phyloP scores from a whole-genome alignment of 148 eudicot genomes.

The Chenopodium formosanum region DNA sequence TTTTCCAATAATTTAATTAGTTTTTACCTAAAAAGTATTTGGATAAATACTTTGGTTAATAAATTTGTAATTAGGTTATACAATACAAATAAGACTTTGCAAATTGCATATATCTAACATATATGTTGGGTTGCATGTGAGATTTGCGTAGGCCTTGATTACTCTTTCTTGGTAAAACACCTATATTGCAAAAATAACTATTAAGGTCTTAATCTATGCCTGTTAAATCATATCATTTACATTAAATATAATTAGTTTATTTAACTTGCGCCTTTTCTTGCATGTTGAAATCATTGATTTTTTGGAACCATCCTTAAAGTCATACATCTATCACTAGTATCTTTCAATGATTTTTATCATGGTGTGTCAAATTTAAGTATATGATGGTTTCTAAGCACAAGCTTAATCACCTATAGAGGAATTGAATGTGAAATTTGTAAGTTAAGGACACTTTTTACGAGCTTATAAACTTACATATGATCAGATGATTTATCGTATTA shows the following conservation, averaged over 20 bases:
- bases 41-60: slow-evolving; percentile 1
- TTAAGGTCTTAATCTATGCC: slow-evolving; percentile 17
- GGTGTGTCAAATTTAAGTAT: background rate
- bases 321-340: background rate
- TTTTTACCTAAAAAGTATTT: background rate
- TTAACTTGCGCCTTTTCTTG: background rate
- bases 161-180: slow-evolving; percentile 9
- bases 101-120: slow-evolving; percentile 5
- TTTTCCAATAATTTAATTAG: background rate
- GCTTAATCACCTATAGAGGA: background rate
- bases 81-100: background rate
- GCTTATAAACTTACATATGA: no score
- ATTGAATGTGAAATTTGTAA: background rate
- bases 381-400: no score
- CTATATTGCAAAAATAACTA: background rate
- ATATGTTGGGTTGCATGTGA: slow-evolving; percentile 36
- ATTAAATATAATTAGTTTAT: background rate
- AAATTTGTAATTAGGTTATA: background rate
- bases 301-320: slow-evolving; percentile 12
- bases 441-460: no score
- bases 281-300: slow-evolving; percentile 12
- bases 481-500: no score
- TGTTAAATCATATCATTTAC: slow-evolving; percentile 15
- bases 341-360: background rate
- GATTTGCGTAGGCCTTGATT: slow-evolving; percentile 22